Evolutionary conservation across 495 filamentous ascomycete genomes (phyloP).

Genomic region (Trichocladium antarcticum): DNA sequence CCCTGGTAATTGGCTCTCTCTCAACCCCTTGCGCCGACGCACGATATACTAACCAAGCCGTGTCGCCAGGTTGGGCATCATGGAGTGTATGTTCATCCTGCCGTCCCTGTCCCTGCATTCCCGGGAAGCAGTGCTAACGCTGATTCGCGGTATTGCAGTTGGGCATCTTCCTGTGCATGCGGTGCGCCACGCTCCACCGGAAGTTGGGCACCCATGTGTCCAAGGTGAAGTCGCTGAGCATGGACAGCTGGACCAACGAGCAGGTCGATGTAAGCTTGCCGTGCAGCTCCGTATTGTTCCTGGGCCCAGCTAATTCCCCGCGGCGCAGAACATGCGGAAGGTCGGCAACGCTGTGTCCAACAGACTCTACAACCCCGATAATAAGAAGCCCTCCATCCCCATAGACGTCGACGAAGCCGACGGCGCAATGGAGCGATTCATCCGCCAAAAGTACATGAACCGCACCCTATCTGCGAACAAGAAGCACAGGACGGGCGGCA

Average conservation of each 20-base stretch:
- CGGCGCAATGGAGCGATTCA: conserved; percentile 83
- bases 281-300: not conserved
- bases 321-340: conserved; percentile 77
- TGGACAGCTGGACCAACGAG: conserved; percentile 92
- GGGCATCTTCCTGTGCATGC: conserved; percentile 94
- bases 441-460: conserved; percentile 82
- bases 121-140: not conserved
- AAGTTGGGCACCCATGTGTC: conserved; percentile 96
- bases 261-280: conserved; percentile 72
- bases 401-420: conserved; percentile 87
- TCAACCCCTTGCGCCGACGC: not conserved
- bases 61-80: conserved; percentile 77
- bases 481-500: conserved; percentile 32
- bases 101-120: not conserved
- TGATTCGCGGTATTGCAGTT: conserved; percentile 42
- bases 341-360: conserved; percentile 81
- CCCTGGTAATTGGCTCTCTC: conserved; percentile 57
- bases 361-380: conserved; percentile 74
- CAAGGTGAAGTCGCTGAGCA: conserved; percentile 94
- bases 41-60: conserved; percentile 13
- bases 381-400: conserved; percentile 68
- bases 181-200: conserved; percentile 89
- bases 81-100: conserved; percentile 68
- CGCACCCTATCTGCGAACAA: conserved; percentile 26
- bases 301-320: conserved; percentile 16